These are phyloP conservation scores for Ophiostoma sp. DNA, from an alignment of 2,329 filamentous ascomycete species.

Conservation along the genomic window DNA sequence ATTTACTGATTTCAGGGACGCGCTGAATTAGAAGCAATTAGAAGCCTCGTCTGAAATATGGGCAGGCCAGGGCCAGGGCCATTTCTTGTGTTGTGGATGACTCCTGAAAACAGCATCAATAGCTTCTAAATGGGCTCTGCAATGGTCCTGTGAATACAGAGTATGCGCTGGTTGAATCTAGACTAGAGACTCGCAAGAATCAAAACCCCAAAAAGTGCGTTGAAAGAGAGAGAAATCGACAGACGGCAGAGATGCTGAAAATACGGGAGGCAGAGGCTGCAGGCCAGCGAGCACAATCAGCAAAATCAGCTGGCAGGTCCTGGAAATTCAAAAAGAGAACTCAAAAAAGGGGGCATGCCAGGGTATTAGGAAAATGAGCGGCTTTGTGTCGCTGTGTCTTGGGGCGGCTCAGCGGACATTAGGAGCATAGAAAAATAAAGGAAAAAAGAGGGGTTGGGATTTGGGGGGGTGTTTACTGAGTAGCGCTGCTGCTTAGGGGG, in stretches of 20 bases:
- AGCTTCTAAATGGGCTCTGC: neutral
- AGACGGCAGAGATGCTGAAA: neutral
- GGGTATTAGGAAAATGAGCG: constrained; percentile 24
- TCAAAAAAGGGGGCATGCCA: constrained; percentile 21
- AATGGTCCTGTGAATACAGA: neutral
- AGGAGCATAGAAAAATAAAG: neutral
- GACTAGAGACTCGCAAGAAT: neutral
- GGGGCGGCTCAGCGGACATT: neutral
- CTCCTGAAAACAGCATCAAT: neutral
- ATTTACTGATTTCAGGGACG: neutral
- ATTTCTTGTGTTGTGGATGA: no score
- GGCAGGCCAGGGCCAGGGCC: no score
- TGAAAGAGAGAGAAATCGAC: neutral
- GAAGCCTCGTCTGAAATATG: neutral
- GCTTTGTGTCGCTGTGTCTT: constrained; percentile 5
- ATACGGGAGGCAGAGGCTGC: constrained; percentile 8
- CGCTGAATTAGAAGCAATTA: neutral
- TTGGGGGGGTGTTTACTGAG: constrained; percentile 4
- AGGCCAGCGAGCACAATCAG: neutral
- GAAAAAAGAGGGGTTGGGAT: constrained; percentile 10
- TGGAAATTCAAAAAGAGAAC: neutral
- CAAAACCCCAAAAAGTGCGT: neutral
- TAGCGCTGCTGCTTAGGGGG: neutral
- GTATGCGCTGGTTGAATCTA: neutral
- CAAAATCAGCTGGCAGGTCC: neutral